Evolutionary conservation across 2,329 filamentous ascomycete species (phyloP), one percentile per base, ranked within the genome.

Genomic region (Zasmidium cellare): DNA sequence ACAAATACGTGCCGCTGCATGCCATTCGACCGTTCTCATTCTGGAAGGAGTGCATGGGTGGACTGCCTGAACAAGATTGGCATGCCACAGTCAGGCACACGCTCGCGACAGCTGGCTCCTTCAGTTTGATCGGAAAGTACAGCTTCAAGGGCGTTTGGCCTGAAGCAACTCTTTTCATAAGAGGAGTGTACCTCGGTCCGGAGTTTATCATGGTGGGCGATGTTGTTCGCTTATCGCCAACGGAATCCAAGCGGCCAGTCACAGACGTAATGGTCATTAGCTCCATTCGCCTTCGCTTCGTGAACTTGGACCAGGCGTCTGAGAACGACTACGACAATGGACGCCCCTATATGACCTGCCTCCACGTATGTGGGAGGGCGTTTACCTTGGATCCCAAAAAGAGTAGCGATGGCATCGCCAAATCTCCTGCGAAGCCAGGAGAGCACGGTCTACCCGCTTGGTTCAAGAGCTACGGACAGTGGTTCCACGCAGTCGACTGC

Each of bases 121-220:
- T 84, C 55, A 82, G 80, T 7, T 64, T 86, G 0, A 56, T 84
- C 1, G 79, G 81, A 7, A 83, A 80, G 53, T 76, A 79, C 52
- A 77, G 75, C 22, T 83, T 86, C 67, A 75, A 71, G 20, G 84
- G 84, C 0, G 69, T 62, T 1, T 86, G 84, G 82, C 82, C 83
- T 0, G 69, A 80, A 16, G 82, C 81, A 0, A 74, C 71, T 0
- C 75, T 87, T n/a, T 79, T 77, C 53, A 81, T 77, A 57, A 75
- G 77, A 50, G 84, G 80, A 0, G 75, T 86, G 6, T 86, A 79
- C 59, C 68, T 87, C 2, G 84, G 85, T 0, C 67, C 80, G 2
- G 85, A 87, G 65, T 71, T 86, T 25, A 67, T 87, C 11, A 72
- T 76, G 3, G 67, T 80, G 3, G 82, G 82, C 1, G 85, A 87